Evolutionary conservation across 805 yeast genomes (phyloP).

Genomic region (Alloascoidea hylecoeti): DNA sequence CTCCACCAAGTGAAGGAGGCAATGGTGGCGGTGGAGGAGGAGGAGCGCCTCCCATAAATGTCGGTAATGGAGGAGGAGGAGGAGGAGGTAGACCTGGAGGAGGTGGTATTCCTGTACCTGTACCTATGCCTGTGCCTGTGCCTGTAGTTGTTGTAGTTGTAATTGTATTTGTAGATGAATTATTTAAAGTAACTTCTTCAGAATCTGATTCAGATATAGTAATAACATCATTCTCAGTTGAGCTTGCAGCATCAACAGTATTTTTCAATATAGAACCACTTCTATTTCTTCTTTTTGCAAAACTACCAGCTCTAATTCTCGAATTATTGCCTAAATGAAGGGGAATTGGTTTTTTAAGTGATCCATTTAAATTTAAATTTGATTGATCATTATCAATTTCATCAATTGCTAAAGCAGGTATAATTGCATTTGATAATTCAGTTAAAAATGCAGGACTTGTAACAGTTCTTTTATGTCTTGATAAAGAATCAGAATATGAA

Average conservation of each 20-base stretch:
- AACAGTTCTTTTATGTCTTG: neutral
- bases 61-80: constrained; percentile 12
- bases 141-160: neutral
- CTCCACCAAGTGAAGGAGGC: constrained; percentile 13
- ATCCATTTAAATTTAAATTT: too few species aligned
- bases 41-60: constrained; percentile 7
- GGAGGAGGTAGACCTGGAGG: constrained; percentile 15
- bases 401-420: neutral
- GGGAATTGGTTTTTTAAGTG: too few species aligned
- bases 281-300: too few species aligned
- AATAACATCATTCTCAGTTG: too few species aligned
- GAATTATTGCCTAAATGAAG: too few species aligned
- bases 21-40: constrained; percentile 21
- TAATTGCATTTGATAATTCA: neutral
- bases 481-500: neutral
- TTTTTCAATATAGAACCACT: too few species aligned
- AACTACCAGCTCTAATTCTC: too few species aligned
- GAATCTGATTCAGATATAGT: neutral
- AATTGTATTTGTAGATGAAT: neutral
- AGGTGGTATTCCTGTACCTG: constrained; percentile 15
- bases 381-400: neutral
- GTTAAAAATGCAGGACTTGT: neutral
- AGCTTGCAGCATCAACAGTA: too few species aligned
- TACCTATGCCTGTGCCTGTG: constrained; percentile 6
- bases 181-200: neutral